A percentile compares a stretch with the other conserved stretches of the same genome.
phyloP scores from a whole-genome alignment of 2,329 filamentous ascomycete genomes.

The Cercospora berteroae region DNA sequence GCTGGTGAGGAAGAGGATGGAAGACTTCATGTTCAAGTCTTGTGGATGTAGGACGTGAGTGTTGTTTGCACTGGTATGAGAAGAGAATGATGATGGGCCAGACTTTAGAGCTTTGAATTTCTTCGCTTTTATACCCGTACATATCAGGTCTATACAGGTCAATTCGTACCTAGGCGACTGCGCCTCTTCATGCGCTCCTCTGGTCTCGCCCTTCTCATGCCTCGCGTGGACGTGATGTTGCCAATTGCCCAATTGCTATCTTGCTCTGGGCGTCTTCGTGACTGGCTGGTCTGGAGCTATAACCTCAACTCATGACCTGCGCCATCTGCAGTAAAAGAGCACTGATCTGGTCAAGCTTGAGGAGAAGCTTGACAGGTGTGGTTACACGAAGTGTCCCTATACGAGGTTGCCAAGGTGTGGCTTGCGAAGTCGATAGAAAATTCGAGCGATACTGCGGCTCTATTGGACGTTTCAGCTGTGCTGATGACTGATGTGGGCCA shows the following conservation, averaged over 20 bases:
- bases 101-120: not conserved
- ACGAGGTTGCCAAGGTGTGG: slow-evolving; percentile 5
- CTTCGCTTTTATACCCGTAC: not conserved
- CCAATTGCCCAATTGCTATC: not conserved
- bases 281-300: not conserved
- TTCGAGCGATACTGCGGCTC: not conserved
- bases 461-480: not conserved
- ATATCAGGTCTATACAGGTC: not conserved
- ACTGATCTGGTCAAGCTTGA: slow-evolving; percentile 1
- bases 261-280: not conserved
- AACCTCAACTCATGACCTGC: not conserved
- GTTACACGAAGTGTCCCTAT: slow-evolving; percentile 1
- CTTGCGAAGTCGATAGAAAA: not conserved
- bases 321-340: not conserved
- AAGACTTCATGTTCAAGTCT: not conserved
- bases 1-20: not conserved
- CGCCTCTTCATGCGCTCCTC: not conserved
- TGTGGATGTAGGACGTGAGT: not conserved
- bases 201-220: not conserved
- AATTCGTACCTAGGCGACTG: not conserved
- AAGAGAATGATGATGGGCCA: not conserved
- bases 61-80: not conserved
- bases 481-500: not conserved
- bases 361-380: slow-evolving; percentile 10
- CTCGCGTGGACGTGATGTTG: not conserved